These are phyloP conservation scores for Patellifolia procumbens DNA, from an alignment of 179 eudicot genomes.

Conservation along the genomic window DNA sequence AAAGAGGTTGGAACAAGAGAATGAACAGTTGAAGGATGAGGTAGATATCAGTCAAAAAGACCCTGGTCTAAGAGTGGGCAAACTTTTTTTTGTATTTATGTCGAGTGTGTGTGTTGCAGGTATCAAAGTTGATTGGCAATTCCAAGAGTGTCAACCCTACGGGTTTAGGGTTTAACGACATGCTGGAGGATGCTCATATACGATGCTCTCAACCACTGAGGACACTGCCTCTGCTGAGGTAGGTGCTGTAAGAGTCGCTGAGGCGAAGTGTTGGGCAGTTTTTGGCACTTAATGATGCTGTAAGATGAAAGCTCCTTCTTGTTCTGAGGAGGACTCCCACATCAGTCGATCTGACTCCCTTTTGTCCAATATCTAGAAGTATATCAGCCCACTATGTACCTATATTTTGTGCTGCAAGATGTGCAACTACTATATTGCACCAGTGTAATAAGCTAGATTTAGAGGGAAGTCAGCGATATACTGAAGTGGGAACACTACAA, in stretches of 20 bases:
- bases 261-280: background rate
- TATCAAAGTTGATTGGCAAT: conserved; percentile 11
- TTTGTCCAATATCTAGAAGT: background rate
- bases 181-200: background rate
- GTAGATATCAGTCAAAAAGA: conserved; percentile 18
- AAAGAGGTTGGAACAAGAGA: conserved; percentile 24
- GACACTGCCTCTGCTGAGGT: conserved; percentile 18
- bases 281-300: background rate
- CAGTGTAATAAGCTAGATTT: conserved; percentile 7
- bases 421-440: background rate
- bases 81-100: background rate
- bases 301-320: background rate
- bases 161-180: background rate
- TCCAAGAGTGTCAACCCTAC: background rate
- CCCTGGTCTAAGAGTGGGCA: background rate
- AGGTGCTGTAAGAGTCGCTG: background rate
- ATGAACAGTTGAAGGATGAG: conserved; percentile 32
- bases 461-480: background rate
- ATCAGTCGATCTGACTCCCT: background rate
- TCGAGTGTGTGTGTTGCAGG: conserved; percentile 21
- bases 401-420: background rate
- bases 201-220: background rate
- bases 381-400: background rate
- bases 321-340: background rate
- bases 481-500: background rate